Base-by-base conservation (phyloP, 2,329 filamentous ascomycete species). In the Botrytis aclada region DNA sequence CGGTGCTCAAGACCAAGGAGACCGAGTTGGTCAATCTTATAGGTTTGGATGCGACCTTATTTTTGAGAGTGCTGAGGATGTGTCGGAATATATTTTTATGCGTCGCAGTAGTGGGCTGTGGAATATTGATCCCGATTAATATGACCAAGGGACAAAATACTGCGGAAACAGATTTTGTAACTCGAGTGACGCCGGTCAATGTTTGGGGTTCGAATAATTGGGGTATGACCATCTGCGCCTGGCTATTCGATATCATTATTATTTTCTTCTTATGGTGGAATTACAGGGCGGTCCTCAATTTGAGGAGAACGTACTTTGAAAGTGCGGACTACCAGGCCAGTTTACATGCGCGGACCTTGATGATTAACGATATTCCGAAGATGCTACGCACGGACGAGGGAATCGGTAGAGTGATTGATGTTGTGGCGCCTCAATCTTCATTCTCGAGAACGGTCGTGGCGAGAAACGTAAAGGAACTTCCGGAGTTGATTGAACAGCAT, bases 381-480 rank as follows among this genome's bases (percentile, higher is more conserved):
- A 87, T 90, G n/a, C 86, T 89, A 63, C 87, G 92, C 73, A 92
- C 90, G 0, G 95, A 98, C 78, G 95, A 98, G 81, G 96, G 95
- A 32, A 91, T 99, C 72, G 88, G 94, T 45, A 89, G 92, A 74
- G 88, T 99, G 73, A 93, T 94, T 41, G 94, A 98, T 76, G 85
- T 90, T 74, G 87, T 96, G 56, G 93, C 91, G 39, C 93, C 93
- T 1, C 93, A 91, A 37, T 92, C 92, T 18, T 92, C 92, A 18
- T 89, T 94, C 72, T 93, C 94, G 4, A 88, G 92, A 75, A 93
- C 92, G 32, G 91, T 93, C 18, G 91, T 98, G 78, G 95, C 94
- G 37, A 90, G 96, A 75, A 98, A 98, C 78, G 94, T 98, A 75
- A 97, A 95, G 81, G 91, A 95, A 56, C 86, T 99, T 20, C 96